These are phyloP conservation scores for Pulveroboletus sp. DNA, from an alignment of 1,284 basidiomycete genomes.

Conservation along the genomic window DNA sequence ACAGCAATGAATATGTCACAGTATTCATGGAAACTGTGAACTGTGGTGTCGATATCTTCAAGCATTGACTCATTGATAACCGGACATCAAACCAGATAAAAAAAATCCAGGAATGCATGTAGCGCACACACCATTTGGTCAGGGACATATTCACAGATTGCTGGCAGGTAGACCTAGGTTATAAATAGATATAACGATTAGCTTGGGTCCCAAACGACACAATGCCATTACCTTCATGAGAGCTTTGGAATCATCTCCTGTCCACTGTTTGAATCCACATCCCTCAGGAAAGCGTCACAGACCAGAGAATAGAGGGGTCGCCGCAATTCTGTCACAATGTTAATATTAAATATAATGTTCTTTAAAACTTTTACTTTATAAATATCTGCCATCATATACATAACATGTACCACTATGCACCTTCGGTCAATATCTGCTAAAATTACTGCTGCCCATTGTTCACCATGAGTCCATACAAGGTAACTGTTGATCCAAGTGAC, in stretches of 20 bases:
- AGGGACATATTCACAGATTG: background rate
- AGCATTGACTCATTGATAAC: background rate
- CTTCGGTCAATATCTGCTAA: background rate
- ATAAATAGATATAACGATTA: background rate
- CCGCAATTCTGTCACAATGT: background rate
- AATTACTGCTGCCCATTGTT: background rate
- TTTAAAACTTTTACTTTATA: too few relatives aligned
- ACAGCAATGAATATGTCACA: background rate
- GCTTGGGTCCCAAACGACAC: background rate
- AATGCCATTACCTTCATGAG: background rate
- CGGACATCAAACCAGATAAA: background rate
- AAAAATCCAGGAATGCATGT: background rate
- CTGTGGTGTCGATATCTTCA: background rate
- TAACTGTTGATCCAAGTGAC: background rate
- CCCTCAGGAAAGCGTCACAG: background rate
- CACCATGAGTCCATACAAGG: background rate
- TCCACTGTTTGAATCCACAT: background rate
- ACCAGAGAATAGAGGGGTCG: background rate
- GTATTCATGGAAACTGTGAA: background rate
- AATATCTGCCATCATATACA: too few relatives aligned
- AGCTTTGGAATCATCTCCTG: background rate
- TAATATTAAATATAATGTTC: background rate
- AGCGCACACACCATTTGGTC: background rate
- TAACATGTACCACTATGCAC: background rate
- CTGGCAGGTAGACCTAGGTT: background rate